These are phyloP conservation scores for Haplographium delicatum DNA, from an alignment of 495 filamentous ascomycete species.

Conservation along the genomic window DNA sequence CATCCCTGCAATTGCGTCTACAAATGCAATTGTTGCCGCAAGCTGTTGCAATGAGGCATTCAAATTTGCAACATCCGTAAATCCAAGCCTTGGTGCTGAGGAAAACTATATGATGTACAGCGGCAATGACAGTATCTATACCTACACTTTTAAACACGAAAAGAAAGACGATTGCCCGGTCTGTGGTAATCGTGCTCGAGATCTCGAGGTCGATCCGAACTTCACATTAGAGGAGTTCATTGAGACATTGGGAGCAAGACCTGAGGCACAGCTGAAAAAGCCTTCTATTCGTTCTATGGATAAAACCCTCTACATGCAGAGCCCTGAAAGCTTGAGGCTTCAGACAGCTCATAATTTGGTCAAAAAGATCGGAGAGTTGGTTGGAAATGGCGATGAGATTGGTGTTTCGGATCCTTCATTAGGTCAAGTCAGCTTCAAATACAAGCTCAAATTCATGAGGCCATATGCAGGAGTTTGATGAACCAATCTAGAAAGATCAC, in stretches of 20 bases:
- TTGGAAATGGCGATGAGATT: constrained; percentile 42
- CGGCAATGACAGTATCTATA: constrained; percentile 91
- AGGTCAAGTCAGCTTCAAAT: constrained; percentile 64
- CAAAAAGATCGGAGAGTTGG: constrained; percentile 49
- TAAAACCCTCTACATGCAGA: constrained; percentile 85
- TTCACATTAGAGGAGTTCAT: constrained; percentile 81
- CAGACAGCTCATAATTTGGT: constrained; percentile 75
- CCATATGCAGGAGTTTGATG: background rate
- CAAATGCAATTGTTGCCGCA: constrained; percentile 94
- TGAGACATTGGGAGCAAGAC: constrained; percentile 72
- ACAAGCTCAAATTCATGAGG: constrained; percentile 46
- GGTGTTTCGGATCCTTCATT: constrained; percentile 82
- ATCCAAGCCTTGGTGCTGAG: constrained; percentile 61
- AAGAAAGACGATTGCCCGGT: constrained; percentile 92
- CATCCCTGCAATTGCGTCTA: constrained; percentile 96
- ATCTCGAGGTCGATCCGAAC: constrained; percentile 61
- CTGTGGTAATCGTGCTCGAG: constrained; percentile 75
- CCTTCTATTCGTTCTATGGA: constrained; percentile 78
- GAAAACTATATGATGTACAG: constrained; percentile 99
- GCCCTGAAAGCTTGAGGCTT: constrained; percentile 72
- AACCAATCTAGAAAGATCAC: background rate
- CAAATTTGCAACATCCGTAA: constrained; percentile 81
- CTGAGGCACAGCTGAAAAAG: constrained; percentile 86
- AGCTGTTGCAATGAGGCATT: constrained; percentile 94
- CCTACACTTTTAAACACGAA: constrained; percentile 91